Conservation (phyloP, 176 grass and related monocot genomes). For the Aegilops speltoides region DNA sequence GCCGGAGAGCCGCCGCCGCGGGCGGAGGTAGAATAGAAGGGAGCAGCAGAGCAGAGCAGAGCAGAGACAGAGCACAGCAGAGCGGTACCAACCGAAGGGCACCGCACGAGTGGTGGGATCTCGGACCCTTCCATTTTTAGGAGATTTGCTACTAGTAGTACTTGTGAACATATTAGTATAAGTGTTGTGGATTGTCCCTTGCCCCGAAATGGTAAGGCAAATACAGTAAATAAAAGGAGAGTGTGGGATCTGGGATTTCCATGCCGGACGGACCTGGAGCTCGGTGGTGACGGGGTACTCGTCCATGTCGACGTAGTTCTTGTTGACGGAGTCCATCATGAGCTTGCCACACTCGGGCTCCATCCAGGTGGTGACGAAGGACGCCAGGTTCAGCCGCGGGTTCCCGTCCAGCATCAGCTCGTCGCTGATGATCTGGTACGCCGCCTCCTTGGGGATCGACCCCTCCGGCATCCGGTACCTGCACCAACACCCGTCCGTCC, state of each 20-base stretch:
- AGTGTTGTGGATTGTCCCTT: background rate
- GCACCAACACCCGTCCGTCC: background rate
- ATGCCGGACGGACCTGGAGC: conserved; percentile 55
- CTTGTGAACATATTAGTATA: background rate
- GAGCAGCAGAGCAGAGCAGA: background rate
- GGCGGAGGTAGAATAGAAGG: background rate
- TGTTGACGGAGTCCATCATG: conserved; percentile 62
- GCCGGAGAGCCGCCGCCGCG: background rate
- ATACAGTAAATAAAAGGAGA: background rate
- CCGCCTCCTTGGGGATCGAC: conserved; percentile 69
- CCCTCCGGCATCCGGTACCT: conserved; percentile 59
- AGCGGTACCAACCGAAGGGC: background rate
- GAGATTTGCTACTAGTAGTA: too few species aligned
- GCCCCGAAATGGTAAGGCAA: background rate
- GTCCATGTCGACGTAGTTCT: conserved; percentile 99
- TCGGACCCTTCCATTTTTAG: background rate
- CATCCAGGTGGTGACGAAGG: conserved; percentile 89
- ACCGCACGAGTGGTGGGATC: background rate
- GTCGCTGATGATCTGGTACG: conserved; percentile 80
- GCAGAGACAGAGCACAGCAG: background rate
- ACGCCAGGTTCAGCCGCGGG: conserved; percentile 66
- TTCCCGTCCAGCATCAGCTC: conserved; percentile 87
- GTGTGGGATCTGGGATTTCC: background rate
- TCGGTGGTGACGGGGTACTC: conserved; percentile 99
- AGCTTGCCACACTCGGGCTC: conserved; percentile 85